Base-by-base conservation (phyloP, 306 rosid genomes). In the Dicorynia guianensis region DNA sequence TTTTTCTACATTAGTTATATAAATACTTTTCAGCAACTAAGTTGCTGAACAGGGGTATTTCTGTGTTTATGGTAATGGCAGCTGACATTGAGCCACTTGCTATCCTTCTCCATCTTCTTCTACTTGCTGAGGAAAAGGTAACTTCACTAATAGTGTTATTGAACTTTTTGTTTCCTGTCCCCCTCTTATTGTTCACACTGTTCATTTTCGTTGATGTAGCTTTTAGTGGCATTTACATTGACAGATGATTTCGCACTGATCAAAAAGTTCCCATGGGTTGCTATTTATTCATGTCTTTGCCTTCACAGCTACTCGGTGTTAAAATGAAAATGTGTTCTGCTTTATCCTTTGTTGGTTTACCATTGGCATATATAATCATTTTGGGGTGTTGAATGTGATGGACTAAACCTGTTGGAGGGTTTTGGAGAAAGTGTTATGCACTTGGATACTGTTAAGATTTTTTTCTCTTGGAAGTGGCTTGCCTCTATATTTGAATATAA, bases 101-200 rank as follows among this genome's bases (percentile, higher is more conserved):
- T 88, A 95, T 92, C 67, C 96, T 95, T 67, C 96, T 92, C 4
- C 97, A 92, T 74, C 97, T 92, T 71, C 99, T 97, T 40, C 80
- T 95, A 0, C 82, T 95, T 42, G 96, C 97, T 4, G 96, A 92
- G 79, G 99, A 95, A 34, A 95, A 95, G 96, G 98, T 95, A 46
- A 8, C 38, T 25, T 55, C 71, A 14, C 14, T 39, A 49, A 17
- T 5, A 2, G 13, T 71, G 3, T 14, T 40, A 0, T 17, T 46
- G 9, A 6, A 0, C 39, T 40, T 48, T 12, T 14, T 47, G 5
- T 19, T 33, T 17, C 30, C 30, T 2, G 30, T 25, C 30, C 30
- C 30, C 30, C 30, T 25, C 30, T 25, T 25, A 25, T 25, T 25
- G 30, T 25, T 25, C 30, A 25, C 30, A 25, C 30, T 25, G 30